Evolutionary conservation across 164 flowering plant species (phyloP).

Genomic region (Magnolia kwangsiensis): DNA sequence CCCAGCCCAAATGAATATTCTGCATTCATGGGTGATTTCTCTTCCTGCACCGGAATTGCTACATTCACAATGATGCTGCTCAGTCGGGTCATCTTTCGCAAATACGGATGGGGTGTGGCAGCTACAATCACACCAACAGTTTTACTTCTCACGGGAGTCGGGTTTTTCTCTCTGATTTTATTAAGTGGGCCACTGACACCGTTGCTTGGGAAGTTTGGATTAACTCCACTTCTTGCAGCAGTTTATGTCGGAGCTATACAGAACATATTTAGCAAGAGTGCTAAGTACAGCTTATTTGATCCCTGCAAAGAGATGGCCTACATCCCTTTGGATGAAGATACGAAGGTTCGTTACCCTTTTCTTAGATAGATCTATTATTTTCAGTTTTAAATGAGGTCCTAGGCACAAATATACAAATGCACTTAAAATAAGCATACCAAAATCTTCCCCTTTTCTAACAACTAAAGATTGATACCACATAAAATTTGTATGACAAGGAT

Average conservation of each 20-base stretch:
- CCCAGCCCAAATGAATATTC: constrained; percentile 35
- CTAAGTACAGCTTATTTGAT: constrained; percentile 32
- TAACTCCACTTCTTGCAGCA: constrained; percentile 33
- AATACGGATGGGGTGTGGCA: constrained; percentile 34
- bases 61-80: constrained; percentile 31
- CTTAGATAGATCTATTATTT: background rate
- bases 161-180: constrained; percentile 24
- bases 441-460: too few relatives aligned
- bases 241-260: constrained; percentile 31
- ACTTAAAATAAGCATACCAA: background rate
- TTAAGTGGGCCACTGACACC: constrained; percentile 26
- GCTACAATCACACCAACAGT: constrained; percentile 31
- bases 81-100: constrained; percentile 27
- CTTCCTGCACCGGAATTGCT: constrained; percentile 26
- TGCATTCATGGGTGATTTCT: constrained; percentile 33
- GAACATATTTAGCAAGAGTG: constrained; percentile 32
- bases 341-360: constrained; percentile 17
- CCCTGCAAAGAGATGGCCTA: constrained; percentile 35
- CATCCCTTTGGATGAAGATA: constrained; percentile 32
- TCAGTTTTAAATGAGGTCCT: background rate
- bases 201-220: constrained; percentile 17
- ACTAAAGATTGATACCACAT: background rate
- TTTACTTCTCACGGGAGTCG: constrained; percentile 25
- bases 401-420: background rate
- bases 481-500: background rate